Conservation (phyloP, 208 protist genomes). For the Herpetomonas tarakana region DNA sequence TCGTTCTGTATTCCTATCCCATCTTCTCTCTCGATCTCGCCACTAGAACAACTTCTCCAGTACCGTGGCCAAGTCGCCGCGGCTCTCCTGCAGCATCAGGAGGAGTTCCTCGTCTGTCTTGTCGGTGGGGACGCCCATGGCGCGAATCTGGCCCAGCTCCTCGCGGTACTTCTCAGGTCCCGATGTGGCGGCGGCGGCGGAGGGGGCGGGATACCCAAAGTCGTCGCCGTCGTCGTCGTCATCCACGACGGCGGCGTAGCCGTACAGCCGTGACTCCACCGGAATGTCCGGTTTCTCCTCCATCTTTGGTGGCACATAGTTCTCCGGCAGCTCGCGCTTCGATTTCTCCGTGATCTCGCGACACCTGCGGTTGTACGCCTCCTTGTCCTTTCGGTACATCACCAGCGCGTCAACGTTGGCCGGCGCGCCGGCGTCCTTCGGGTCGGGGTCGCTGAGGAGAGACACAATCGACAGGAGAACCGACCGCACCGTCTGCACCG, state of each 20-base stretch:
- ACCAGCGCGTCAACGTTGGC: constrained; percentile 95
- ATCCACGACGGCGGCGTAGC: constrained; percentile 18
- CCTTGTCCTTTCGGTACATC: constrained; percentile 76
- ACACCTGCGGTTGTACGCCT: constrained; percentile 58
- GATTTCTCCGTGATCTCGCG: constrained; percentile 82
- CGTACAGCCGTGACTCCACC: constrained; percentile 23
- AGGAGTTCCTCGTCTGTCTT: constrained; percentile 60
- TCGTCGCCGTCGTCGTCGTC: constrained; percentile 53
- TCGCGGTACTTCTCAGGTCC: constrained; percentile 35
- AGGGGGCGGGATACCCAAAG: constrained; percentile 8
- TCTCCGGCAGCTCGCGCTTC: constrained; percentile 78
- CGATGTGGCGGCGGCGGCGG: not conserved
- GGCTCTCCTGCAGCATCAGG: constrained; percentile 50
- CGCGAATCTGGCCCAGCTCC: constrained; percentile 74
- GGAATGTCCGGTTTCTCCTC: constrained; percentile 54
- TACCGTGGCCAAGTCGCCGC: constrained; percentile 71
- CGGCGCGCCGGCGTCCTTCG: constrained; percentile 88
- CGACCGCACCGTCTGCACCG: constrained; percentile 94
- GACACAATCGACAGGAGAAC: constrained; percentile 95
- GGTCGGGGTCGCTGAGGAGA: constrained; percentile 93
- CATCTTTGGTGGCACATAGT: constrained; percentile 73
- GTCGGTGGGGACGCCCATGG: constrained; percentile 57
- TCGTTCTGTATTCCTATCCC: too few relatives aligned
- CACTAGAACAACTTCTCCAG: constrained; percentile 43
- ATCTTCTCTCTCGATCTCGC: too few relatives aligned